phyloP scores from a whole-genome alignment of 768 basidiomycete genomes.

The Xerocomellus dryophilus region DNA sequence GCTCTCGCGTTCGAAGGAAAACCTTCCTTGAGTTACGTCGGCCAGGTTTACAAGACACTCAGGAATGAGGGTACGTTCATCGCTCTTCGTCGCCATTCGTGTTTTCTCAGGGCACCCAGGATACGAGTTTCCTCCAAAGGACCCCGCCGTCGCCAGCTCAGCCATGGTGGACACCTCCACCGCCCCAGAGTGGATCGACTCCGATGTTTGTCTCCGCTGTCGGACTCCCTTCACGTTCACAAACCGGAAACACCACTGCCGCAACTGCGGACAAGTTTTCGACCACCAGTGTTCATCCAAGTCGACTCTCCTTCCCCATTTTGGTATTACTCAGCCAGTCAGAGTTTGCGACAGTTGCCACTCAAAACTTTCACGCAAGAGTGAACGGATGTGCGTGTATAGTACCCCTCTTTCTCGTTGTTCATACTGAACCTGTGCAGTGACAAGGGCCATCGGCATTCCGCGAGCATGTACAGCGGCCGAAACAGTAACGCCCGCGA shows the following conservation, averaged over 20 bases:
- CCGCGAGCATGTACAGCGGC: conserved; percentile 50
- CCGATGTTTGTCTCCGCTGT: conserved; percentile 91
- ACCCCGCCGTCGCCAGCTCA: conserved; percentile 62
- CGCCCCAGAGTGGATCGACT: conserved; percentile 97
- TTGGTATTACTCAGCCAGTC: conserved; percentile 89
- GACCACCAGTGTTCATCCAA: conserved; percentile 92
- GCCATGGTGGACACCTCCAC: conserved; percentile 90
- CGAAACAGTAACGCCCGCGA: conserved; percentile 59
- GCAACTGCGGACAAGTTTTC: conserved; percentile 96
- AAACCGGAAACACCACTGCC: conserved; percentile 96
- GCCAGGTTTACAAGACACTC: conserved; percentile 76
- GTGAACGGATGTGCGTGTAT: conserved; percentile 49
- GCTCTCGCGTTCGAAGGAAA: conserved; percentile 86
- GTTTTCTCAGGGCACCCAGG: conserved; percentile 41
- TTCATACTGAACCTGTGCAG: conserved; percentile 18
- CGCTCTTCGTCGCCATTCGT: background rate
- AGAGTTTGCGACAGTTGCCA: conserved; percentile 91
- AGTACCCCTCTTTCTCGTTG: background rate
- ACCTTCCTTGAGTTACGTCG: conserved; percentile 65
- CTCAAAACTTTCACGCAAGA: conserved; percentile 68
- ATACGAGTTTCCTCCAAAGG: conserved; percentile 82
- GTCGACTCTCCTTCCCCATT: conserved; percentile 81
- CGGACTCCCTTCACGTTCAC: conserved; percentile 89
- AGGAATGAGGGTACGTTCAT: conserved; percentile 61
- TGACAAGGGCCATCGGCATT: conserved; percentile 52